A percentile compares a stretch with the other conserved stretches of the same genome.
Conservation (phyloP, 2,329 filamentous ascomycete genomes). For the Pestalotiopsis sp. region DNA sequence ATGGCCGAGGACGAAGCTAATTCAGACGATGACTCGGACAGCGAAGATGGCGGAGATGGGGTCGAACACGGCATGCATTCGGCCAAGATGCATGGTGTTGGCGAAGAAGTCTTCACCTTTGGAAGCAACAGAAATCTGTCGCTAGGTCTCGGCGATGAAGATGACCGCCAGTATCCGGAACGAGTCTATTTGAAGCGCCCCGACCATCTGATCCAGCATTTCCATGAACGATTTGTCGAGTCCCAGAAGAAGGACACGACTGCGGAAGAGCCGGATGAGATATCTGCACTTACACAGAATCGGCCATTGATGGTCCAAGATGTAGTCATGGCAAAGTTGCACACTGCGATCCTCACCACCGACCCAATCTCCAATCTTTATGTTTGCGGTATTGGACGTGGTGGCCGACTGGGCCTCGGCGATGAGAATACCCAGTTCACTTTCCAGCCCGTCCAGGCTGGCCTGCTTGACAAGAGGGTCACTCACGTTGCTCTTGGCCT, state of each 20-base stretch:
- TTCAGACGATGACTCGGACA: conserved; percentile 55
- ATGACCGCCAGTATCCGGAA: conserved; percentile 92
- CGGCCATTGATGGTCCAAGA: conserved; percentile 77
- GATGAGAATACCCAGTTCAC: conserved; percentile 88
- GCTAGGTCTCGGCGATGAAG: conserved; percentile 90
- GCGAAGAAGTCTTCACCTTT: conserved; percentile 90
- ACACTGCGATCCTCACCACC: conserved; percentile 83
- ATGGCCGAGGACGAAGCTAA: conserved; percentile 27
- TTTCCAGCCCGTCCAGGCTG: conserved; percentile 80
- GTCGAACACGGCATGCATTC: conserved; percentile 25
- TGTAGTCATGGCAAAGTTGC: conserved; percentile 85
- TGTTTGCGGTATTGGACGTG: conserved; percentile 87
- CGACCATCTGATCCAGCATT: conserved; percentile 71
- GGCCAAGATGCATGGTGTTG: conserved; percentile 37
- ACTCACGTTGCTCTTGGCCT: conserved; percentile 82
- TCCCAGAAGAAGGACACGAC: conserved; percentile 33
- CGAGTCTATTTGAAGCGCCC: conserved; percentile 77
- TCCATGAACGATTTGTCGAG: conserved; percentile 69
- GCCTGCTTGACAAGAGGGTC: conserved; percentile 74
- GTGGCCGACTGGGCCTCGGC: conserved; percentile 84
- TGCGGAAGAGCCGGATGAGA: conserved; percentile 45
- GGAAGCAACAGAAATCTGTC: conserved; percentile 96
- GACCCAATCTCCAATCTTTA: conserved; percentile 91
- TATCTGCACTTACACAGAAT: conserved; percentile 74
- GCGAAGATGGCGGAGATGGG: conserved; percentile 48